Percentiles rank a stretch among this genome's conserved stretches.
These are phyloP conservation scores for Sporothrix mexicana DNA, from an alignment of 2,329 filamentous ascomycete species.

Conservation along the genomic window DNA sequence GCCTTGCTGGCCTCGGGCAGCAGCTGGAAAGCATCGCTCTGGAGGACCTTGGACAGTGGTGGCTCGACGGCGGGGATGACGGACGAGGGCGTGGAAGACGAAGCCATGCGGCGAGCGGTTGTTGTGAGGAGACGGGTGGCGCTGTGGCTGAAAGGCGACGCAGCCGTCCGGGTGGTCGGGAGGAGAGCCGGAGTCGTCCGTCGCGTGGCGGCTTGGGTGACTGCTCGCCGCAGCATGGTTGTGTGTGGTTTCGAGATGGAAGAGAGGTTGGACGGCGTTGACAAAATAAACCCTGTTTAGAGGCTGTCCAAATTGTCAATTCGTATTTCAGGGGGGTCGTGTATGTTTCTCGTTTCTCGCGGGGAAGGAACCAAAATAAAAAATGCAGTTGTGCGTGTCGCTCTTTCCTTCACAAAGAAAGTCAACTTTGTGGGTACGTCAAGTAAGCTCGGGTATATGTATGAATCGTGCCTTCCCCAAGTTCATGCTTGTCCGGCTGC, in stretches of 20 bases:
- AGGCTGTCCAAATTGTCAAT: not conserved
- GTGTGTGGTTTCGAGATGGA: not conserved
- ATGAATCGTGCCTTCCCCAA: slow-evolving; percentile 16
- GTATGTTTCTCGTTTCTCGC: not conserved
- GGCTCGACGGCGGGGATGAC: slow-evolving; percentile 59
- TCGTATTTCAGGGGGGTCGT: not conserved
- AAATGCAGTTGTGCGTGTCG: not conserved
- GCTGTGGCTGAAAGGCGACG: not conserved
- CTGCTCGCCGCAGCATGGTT: slow-evolving; percentile 35
- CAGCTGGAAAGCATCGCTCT: slow-evolving; percentile 84
- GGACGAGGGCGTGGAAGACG: slow-evolving; percentile 41
- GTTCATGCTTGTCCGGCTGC: not conserved
- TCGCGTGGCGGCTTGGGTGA: slow-evolving; percentile 30
- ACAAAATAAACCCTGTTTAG: too few species aligned
- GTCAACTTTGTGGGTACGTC: not conserved
- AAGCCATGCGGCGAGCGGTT: slow-evolving; percentile 52
- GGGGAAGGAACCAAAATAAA: not conserved
- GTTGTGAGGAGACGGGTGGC: slow-evolving; percentile 25
- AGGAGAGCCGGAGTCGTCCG: slow-evolving; percentile 31
- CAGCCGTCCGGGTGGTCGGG: not conserved
- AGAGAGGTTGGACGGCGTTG: not conserved
- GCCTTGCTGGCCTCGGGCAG: slow-evolving; percentile 78
- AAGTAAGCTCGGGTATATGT: slow-evolving; percentile 18
- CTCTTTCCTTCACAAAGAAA: not conserved
- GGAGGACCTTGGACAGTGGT: slow-evolving; percentile 64